phyloP scores from a whole-genome alignment of 345 rosid species.

The Lagerstroemia speciosa region DNA sequence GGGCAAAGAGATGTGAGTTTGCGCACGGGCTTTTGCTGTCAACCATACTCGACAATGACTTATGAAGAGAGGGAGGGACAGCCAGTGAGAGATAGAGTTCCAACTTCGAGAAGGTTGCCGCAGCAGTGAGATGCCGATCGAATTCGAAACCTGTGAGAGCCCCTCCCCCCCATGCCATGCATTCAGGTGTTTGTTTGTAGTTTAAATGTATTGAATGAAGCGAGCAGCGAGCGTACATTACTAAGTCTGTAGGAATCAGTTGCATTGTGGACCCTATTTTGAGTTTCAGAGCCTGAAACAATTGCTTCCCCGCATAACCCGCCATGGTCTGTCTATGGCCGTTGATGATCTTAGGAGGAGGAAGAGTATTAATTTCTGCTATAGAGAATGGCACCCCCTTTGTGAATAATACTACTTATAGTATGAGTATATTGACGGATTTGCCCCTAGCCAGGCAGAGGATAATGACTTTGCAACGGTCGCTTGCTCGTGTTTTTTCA shows the following conservation, averaged over 20 bases:
- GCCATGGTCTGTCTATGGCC: too few relatives aligned
- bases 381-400: too few relatives aligned
- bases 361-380: too few relatives aligned
- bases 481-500: too few relatives aligned
- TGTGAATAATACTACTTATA: too few relatives aligned
- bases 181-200: not conserved
- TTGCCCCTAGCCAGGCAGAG: too few relatives aligned
- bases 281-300: not conserved
- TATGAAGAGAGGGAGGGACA: conserved; percentile 25
- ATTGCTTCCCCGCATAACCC: too few relatives aligned
- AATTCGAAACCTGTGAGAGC: not conserved
- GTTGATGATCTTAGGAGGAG: too few relatives aligned
- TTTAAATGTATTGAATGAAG: not conserved
- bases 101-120: not conserved
- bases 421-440: too few relatives aligned
- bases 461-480: too few relatives aligned
- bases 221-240: not conserved
- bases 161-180: not conserved
- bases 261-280: not conserved
- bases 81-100: not conserved
- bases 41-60: conserved; percentile 42
- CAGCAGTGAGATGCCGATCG: not conserved
- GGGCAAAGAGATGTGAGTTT: conserved; percentile 54
- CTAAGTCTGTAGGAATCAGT: not conserved
- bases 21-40: conserved; percentile 66